Base-by-base conservation (phyloP, 2,329 filamentous ascomycete species). In the Aspergillus sp. region DNA sequence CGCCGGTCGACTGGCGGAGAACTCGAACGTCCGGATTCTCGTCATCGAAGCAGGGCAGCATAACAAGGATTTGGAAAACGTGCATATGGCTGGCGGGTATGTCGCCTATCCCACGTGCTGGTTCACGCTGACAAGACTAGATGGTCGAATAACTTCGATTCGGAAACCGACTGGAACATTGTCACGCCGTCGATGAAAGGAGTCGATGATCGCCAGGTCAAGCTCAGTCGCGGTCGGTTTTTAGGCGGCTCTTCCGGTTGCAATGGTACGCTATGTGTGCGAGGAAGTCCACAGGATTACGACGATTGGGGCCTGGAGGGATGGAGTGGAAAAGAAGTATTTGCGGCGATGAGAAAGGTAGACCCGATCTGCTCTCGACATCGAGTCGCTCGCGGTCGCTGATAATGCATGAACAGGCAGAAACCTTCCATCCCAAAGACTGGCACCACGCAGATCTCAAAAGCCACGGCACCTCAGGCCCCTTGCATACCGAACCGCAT, bases 321-420 rank as follows among this genome's bases (percentile, higher is more conserved):
- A 2, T 85, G 85, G 84, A 81, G 77, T 56, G 83, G 85, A 4
- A 80, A 83, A 4, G 83, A 86, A 22, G 80, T 86, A 63, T 86
- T 84, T 60, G 73, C 71, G 12, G 84, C 82, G 55, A 87, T 86
- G 80, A 77, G 73, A 53, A 86, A 85, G 78, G 80, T 82, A 46
- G 7, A 9, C 36, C n/a, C 2, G 20, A 18, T 26, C 32, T 47
- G 18, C 32, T 36, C 11, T 36, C 11, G 11, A 16, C 32, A 36
- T 36, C 32, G 11, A 12, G 32, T 16, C 11, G 32, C 10, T 36
- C 11, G 32, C 32, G 14, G 4, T 36, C 31, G 18, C 4, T 29
- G 4, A 18, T 3, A 52, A 77, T 36, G 11, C 5, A 16, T 4
- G 4, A 16, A 36, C 52, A 74, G 82, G 76, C 82, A 1, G 85